These are phyloP conservation scores for Coemansia sp. DNA, from an alignment of 192 early-diverging fungal species.

Conservation along the genomic window DNA sequence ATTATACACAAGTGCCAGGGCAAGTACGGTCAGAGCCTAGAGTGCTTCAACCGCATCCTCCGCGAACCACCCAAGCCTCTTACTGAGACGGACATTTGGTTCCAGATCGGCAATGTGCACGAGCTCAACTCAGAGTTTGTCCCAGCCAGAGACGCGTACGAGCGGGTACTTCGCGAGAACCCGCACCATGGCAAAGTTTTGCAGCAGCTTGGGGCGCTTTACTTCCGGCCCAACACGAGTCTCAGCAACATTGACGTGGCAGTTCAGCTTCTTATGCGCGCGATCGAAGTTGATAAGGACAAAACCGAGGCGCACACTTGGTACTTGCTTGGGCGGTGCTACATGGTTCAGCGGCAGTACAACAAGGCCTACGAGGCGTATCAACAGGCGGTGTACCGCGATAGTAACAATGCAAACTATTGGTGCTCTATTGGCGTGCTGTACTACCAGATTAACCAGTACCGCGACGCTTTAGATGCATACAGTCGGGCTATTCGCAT, in stretches of 20 bases:
- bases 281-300: slow-evolving; percentile 79
- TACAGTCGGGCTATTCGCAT: slow-evolving; percentile 93
- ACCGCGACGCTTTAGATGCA: slow-evolving; percentile 94
- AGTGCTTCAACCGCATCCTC: slow-evolving; percentile 92
- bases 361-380: slow-evolving; percentile 97
- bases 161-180: slow-evolving; percentile 82
- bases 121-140: slow-evolving; percentile 89
- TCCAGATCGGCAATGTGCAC: slow-evolving; percentile 96
- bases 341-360: slow-evolving; percentile 94
- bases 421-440: slow-evolving; percentile 99
- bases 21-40: slow-evolving; percentile 45
- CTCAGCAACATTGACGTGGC: slow-evolving; percentile 87
- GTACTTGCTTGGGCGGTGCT: slow-evolving; percentile 94
- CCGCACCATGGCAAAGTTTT: slow-evolving; percentile 94
- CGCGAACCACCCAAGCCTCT: slow-evolving; percentile 87
- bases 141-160: slow-evolving; percentile 87
- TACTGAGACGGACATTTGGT: slow-evolving; percentile 96
- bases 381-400: slow-evolving; percentile 94
- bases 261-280: slow-evolving; percentile 77
- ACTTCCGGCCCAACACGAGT: slow-evolving; percentile 79
- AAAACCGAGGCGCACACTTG: slow-evolving; percentile 88
- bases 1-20: slow-evolving; percentile 90
- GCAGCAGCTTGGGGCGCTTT: slow-evolving; percentile 97
- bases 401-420: slow-evolving; percentile 91
- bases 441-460: slow-evolving; percentile 95